Evolutionary conservation across 768 basidiomycete species (phyloP).

Genomic region (Leccinum subgranulosum): DNA sequence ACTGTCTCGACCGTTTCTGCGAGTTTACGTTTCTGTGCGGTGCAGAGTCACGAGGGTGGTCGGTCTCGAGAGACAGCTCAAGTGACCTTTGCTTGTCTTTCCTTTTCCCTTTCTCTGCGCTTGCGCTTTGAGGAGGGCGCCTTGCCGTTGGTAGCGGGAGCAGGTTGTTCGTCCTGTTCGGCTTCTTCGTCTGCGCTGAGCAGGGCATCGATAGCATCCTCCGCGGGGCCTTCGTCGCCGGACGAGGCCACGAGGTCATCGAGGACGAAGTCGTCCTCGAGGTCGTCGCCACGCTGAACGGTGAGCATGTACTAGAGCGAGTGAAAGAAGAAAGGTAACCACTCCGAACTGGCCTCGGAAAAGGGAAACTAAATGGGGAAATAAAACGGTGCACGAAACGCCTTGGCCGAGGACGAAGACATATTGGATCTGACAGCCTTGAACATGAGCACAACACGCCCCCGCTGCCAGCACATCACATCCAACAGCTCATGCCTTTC

Average conservation of each 20-base stretch:
- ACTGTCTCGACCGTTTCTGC: constrained; percentile 39
- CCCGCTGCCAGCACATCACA: constrained; percentile 3
- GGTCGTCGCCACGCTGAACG: constrained; percentile 63
- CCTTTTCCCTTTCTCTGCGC: constrained; percentile 69
- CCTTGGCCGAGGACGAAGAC: not conserved
- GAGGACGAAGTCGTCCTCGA: constrained; percentile 77
- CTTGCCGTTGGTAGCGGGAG: constrained; percentile 10
- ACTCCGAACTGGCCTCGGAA: not conserved
- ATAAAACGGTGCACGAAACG: not conserved
- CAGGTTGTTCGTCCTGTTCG: constrained; percentile 30
- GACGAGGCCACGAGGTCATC: constrained; percentile 67
- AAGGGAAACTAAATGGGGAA: constrained; percentile 12
- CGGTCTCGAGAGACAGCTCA: constrained; percentile 8
- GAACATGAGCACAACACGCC: constrained; percentile 30
- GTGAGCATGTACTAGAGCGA: constrained; percentile 12
- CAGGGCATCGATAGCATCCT: constrained; percentile 38
- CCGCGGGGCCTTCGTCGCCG: constrained; percentile 46
- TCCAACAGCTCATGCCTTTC: constrained; percentile 6
- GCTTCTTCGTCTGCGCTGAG: constrained; percentile 46
- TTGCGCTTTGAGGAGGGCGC: constrained; percentile 57
- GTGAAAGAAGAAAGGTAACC: not conserved
- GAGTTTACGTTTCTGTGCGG: constrained; percentile 61
- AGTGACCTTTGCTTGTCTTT: constrained; percentile 64
- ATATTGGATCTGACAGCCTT: constrained; percentile 7
- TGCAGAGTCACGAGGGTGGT: constrained; percentile 4